Percentiles rank a stretch among this genome's conserved stretches.
Conservation (phyloP, 176 grass and related monocot species). For the Zoysia pacifica region DNA sequence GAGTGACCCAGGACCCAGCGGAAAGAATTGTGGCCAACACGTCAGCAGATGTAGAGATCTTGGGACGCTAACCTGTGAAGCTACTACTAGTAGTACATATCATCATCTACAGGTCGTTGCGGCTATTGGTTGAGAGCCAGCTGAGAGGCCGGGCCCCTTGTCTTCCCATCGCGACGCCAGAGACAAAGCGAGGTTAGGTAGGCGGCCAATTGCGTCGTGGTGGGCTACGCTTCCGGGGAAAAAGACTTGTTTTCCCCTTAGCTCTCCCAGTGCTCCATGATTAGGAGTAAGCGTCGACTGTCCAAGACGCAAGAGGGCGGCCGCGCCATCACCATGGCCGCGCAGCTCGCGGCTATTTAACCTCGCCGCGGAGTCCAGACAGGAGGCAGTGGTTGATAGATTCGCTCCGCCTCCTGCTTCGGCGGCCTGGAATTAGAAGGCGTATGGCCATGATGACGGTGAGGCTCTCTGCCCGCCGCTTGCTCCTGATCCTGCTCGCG, state of each 20-base stretch:
- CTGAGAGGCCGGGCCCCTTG: background rate
- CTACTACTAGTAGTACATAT: background rate
- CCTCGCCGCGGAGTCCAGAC: background rate
- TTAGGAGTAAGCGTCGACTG: constrained; percentile 11
- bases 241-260: constrained; percentile 2
- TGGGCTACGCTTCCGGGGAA: constrained; percentile 13
- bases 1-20: background rate
- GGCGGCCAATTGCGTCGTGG: constrained; percentile 51
- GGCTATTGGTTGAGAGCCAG: background rate
- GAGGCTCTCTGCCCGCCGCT: constrained; percentile 1
- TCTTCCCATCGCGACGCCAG: background rate
- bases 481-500: constrained; percentile 33
- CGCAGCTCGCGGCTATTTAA: constrained; percentile 46
- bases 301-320: background rate
- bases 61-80: constrained; percentile 16
- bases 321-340: background rate
- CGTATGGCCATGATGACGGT: constrained; percentile 29
- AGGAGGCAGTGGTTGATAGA: background rate
- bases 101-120: background rate
- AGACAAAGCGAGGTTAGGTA: constrained; percentile 51
- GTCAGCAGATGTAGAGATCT: constrained; percentile 26
- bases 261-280: constrained; percentile 40
- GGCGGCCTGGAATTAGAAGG: background rate
- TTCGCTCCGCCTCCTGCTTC: background rate
- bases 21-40: constrained; percentile 21